Percentiles rank a stretch among this genome's conserved stretches.
These are phyloP conservation scores for Pseudocercospora pini-densiflorae DNA, from an alignment of 2,329 filamentous ascomycete species.

Conservation along the genomic window DNA sequence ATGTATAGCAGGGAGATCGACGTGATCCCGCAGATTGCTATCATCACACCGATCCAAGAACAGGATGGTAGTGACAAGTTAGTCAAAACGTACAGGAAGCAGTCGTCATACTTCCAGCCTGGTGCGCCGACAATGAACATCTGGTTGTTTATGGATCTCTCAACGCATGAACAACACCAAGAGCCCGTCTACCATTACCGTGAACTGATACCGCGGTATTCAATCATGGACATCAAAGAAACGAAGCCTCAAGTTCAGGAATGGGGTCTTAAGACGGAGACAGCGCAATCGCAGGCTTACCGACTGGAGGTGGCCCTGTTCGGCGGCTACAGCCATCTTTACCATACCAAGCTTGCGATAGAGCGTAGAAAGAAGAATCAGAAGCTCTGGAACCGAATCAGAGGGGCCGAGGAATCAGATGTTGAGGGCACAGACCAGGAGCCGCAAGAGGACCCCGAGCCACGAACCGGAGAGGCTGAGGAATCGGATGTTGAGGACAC, in stretches of 20 bases:
- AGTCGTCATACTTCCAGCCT: neutral
- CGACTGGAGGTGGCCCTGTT: neutral
- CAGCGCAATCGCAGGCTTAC: neutral
- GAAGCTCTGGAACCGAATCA: neutral
- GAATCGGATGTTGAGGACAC: neutral
- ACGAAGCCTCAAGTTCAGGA: neutral
- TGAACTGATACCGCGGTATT: neutral
- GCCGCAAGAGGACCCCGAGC: too few relatives aligned
- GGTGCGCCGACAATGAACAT: neutral
- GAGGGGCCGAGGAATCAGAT: neutral
- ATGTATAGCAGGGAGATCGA: neutral
- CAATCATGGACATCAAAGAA: neutral
- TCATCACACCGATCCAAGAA: neutral
- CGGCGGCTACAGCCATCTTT: neutral
- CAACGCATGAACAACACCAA: neutral
- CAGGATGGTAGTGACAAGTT: neutral
- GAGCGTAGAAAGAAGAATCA: neutral
- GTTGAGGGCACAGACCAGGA: neutral
- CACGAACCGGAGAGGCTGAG: neutral
- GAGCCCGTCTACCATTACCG: neutral
- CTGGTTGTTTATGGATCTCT: neutral
- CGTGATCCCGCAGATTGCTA: neutral
- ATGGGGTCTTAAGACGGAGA: neutral
- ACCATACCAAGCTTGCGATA: neutral
- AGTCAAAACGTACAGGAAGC: neutral